These are phyloP conservation scores for Torulaspora gathmanii DNA, from an alignment of 805 yeast genomes.

Conservation along the genomic window DNA sequence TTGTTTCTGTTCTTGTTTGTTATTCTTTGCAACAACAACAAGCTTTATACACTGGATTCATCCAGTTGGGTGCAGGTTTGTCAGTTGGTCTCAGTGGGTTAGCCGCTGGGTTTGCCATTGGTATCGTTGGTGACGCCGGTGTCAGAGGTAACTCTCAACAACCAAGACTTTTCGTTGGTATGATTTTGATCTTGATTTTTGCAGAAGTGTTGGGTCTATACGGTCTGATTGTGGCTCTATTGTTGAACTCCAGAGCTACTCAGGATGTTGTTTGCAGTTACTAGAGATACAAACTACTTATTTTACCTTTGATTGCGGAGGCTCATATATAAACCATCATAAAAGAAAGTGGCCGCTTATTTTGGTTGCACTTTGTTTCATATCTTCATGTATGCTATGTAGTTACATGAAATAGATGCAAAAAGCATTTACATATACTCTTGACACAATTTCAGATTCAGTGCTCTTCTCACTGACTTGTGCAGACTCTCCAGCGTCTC, in stretches of 20 bases:
- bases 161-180: constrained; percentile 97
- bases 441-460: constrained; percentile 31
- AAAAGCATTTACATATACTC: constrained; percentile 26
- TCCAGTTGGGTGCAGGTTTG: constrained; percentile 96
- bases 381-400: neutral
- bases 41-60: constrained; percentile 94
- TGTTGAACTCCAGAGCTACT: constrained; percentile 95
- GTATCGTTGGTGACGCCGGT: constrained; percentile 99
- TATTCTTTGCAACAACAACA: constrained; percentile 84
- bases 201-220: constrained; percentile 98
- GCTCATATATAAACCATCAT: constrained; percentile 8
- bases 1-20: constrained; percentile 90
- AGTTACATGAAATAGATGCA: constrained; percentile 1
- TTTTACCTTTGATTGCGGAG: neutral
- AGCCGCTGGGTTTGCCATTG: constrained; percentile 99
- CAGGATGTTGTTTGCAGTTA: constrained; percentile 77
- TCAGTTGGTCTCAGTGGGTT: constrained; percentile 95
- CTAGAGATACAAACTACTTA: constrained; percentile 1
- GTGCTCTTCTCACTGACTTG: constrained; percentile 19
- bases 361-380: constrained; percentile 1
- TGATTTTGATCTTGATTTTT: constrained; percentile 96
- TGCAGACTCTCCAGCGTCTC: constrained; percentile 16
- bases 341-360: constrained; percentile 1
- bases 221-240: constrained; percentile 96
- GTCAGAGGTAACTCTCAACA: constrained; percentile 98